A percentile compares a stretch with the other conserved stretches of the same genome.
These are phyloP conservation scores for Tricholoma terreum DNA, from an alignment of 768 basidiomycete species.

Conservation along the genomic window DNA sequence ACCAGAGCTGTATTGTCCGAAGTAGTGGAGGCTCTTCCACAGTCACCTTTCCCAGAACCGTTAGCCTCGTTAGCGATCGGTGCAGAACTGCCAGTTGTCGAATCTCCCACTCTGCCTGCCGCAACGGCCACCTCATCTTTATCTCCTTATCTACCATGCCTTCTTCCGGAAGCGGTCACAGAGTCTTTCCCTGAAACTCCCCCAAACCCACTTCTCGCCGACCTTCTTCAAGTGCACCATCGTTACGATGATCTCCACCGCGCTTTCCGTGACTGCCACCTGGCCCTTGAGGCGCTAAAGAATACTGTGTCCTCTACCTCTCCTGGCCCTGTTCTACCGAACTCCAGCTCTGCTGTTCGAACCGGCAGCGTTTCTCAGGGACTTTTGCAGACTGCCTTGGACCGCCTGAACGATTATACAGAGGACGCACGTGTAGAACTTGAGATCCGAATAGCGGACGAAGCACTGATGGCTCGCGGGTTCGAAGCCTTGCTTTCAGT, in stretches of 20 bases:
- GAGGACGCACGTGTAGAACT: conserved; percentile 83
- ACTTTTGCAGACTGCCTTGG: conserved; percentile 49
- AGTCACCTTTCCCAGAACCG: not conserved
- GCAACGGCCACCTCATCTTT: not conserved
- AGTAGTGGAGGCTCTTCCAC: not conserved
- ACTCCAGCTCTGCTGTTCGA: conserved; percentile 2
- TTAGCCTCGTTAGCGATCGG: not conserved
- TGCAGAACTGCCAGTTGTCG: not conserved
- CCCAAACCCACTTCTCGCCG: conserved; percentile 40
- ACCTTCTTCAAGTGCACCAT: conserved; percentile 40
- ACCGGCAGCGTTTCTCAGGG: conserved; percentile 20
- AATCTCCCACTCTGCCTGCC: not conserved
- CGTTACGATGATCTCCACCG: conserved; percentile 42
- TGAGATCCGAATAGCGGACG: conserved; percentile 76
- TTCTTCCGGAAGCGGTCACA: not conserved
- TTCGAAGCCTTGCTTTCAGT: too few species aligned
- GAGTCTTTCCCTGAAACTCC: conserved; percentile 1
- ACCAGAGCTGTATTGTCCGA: not conserved
- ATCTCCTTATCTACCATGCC: not conserved
- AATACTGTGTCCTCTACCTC: conserved; percentile 22
- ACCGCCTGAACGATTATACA: conserved; percentile 66
- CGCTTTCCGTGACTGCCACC: conserved; percentile 67
- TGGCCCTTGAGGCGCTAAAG: conserved; percentile 60
- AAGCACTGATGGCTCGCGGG: conserved; percentile 58
- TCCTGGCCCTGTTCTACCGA: conserved; percentile 9